Base-by-base conservation (phyloP, 192 early-diverging fungal genomes). In the Pilaira anomala region DNA sequence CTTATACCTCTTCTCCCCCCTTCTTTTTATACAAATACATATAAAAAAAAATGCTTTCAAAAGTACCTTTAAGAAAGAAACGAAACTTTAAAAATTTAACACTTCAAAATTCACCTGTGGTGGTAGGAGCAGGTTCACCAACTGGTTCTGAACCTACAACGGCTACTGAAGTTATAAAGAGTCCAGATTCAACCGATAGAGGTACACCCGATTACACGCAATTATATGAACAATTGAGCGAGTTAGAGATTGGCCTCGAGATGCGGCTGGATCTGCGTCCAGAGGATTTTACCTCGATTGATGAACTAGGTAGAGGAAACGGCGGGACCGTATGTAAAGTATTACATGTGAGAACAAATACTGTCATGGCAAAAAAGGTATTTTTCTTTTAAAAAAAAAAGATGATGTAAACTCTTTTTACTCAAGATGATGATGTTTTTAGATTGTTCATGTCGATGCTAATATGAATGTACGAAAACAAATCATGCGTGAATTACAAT, bases 351-450 rank as follows among this genome's bases (percentile, higher is more conserved):
- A 91, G 93, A n/a, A 94, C 93, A 59, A 81, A 85, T 33, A 91
- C 87, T 36, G 77, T 95, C 41, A 95, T 98, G 92, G 96, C 96
- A 8, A 80, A 89, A 67, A 98, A 98, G 90, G 91, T 93, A 73
- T 52, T 33, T 33, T 33, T 33, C 30, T 33, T 36, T 36, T 9
- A 42, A 40, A n/a, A 71, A 67, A 28, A 60, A 18, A 44, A 26
- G 44, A 46, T 46, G 44, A 46, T 46, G 44, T 46, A 46, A 46
- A 18, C 16, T 18, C 44, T 46, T 18, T 46, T 18, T 18, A 14
- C 7, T n/a, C n/a, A n/a, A n/a, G n/a, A n/a, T n/a, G n/a, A n/a
- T n/a, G n/a, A n/a, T n/a, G n/a, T n/a, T n/a, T 2, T 13, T 50
- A 29, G 64, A 36, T 56, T 57, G 18, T 48, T 49, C 39, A 49